Percentiles rank a stretch among this genome's conserved stretches.
Evolutionary conservation across 1,284 basidiomycete genomes (phyloP).

Genomic region (Puccinia horiana): DNA sequence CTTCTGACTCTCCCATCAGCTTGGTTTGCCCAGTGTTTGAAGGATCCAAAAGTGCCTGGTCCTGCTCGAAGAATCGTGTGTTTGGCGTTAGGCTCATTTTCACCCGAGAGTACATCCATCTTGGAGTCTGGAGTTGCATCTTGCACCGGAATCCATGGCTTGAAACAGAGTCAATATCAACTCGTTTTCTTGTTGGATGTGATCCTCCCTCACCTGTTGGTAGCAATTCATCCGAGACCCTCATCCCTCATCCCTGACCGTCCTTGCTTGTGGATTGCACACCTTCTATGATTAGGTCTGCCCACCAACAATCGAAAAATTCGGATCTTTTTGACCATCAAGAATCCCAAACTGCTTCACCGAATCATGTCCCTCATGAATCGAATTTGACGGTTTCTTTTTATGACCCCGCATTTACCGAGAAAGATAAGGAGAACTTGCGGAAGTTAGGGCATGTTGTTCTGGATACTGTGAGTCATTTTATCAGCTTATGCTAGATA

Average conservation of each 20-base stretch:
- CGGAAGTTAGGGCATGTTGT: constrained; percentile 24
- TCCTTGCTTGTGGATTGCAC: background rate
- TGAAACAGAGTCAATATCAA: constrained; percentile 42
- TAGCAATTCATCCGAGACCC: background rate
- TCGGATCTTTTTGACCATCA: background rate
- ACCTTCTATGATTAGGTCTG: background rate
- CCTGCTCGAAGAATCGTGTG: constrained; percentile 6
- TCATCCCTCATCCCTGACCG: background rate
- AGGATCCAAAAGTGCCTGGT: background rate
- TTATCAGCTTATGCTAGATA: background rate
- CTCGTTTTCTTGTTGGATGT: constrained; percentile 42
- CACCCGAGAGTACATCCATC: background rate
- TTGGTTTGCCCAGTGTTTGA: constrained; percentile 36
- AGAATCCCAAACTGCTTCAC: background rate
- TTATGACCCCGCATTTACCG: constrained; percentile 41
- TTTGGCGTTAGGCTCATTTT: constrained; percentile 40
- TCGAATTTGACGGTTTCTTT: constrained; percentile 25
- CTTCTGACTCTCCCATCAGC: background rate
- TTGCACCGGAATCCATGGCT: background rate
- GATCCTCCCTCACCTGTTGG: constrained; percentile 29
- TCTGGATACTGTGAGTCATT: constrained; percentile 10
- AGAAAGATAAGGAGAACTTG: constrained; percentile 32
- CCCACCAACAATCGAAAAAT: background rate
- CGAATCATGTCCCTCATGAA: background rate
- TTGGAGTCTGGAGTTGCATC: background rate